Conservation (phyloP, 352 stramenopile species). For the Pythium graminicola region DNA sequence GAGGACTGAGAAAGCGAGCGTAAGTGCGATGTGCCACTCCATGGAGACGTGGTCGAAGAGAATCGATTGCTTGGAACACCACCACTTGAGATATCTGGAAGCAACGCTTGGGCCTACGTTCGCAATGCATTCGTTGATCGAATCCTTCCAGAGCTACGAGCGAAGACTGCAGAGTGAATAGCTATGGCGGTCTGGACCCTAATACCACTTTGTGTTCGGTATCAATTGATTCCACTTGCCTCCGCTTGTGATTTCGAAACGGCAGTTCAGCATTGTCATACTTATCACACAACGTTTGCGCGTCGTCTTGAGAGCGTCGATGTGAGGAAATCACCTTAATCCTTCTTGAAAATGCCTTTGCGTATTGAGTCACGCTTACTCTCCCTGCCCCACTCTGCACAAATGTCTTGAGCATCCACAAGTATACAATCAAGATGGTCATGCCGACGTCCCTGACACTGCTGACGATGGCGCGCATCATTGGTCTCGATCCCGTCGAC, state of each 20-base stretch:
- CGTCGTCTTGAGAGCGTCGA: too few relatives aligned
- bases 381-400: too few relatives aligned
- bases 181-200: not conserved
- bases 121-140: too few relatives aligned
- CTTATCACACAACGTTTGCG: too few relatives aligned
- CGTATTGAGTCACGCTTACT: not conserved
- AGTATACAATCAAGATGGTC: conserved; percentile 20
- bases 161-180: not conserved
- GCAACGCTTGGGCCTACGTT: too few relatives aligned
- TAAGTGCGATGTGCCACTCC: too few relatives aligned
- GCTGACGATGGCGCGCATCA: conserved; percentile 12
- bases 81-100: too few relatives aligned
- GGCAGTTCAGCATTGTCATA: conserved; percentile 6
- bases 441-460: conserved; percentile 15
- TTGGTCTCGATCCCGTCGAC: conserved; percentile 13
- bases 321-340: conserved; percentile 15
- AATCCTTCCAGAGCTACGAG: not conserved
- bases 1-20: too few relatives aligned
- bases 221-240: conserved; percentile 9
- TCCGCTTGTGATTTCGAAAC: conserved; percentile 8
- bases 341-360: conserved; percentile 6
- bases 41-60: too few relatives aligned
- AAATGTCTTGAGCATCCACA: too few relatives aligned
- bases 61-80: too few relatives aligned
- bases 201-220: not conserved